Percentiles rank a stretch among this genome's conserved stretches.
Evolutionary conservation across 2,329 filamentous ascomycete genomes (phyloP).

Genomic region (Fusarium musae): DNA sequence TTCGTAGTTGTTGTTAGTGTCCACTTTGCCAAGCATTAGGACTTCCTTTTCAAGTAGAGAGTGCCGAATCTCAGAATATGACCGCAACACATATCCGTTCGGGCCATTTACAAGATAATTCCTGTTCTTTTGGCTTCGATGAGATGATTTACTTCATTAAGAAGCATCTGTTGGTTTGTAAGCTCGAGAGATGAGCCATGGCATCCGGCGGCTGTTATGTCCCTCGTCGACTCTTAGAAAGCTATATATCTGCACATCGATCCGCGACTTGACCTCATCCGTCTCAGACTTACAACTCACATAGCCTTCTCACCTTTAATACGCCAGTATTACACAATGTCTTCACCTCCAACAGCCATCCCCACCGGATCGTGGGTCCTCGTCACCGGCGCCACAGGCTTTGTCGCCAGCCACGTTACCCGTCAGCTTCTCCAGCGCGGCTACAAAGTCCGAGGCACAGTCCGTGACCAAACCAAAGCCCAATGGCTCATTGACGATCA

Average conservation of each 20-base stretch:
- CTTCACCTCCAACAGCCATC: slow-evolving; percentile 21
- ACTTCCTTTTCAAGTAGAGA: neutral
- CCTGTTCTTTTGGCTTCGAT: neutral
- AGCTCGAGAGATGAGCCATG: neutral
- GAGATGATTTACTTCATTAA: neutral
- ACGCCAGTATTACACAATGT: neutral
- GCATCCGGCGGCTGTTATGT: neutral
- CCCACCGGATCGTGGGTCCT: slow-evolving; percentile 50
- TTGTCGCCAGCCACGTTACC: slow-evolving; percentile 55
- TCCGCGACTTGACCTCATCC: rapidly evolving
- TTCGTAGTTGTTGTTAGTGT: neutral
- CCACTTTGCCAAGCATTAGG: neutral
- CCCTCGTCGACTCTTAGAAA: neutral
- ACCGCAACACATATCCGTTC: rapidly evolving
- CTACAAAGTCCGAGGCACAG: slow-evolving; percentile 58
- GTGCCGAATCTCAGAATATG: rapidly evolving
- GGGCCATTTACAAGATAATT: neutral
- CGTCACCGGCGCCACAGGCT: slow-evolving; percentile 60
- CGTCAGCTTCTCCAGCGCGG: slow-evolving; percentile 54
- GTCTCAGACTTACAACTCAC: neutral
- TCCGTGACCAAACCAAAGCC: slow-evolving; percentile 48
- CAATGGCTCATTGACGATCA: slow-evolving; percentile 50
- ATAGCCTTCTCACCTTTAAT: too few species aligned
- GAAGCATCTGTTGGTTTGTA: neutral
- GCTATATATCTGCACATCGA: neutral